phyloP scores from a whole-genome alignment of 257 asterid genomes.

The Solanum rostratum region DNA sequence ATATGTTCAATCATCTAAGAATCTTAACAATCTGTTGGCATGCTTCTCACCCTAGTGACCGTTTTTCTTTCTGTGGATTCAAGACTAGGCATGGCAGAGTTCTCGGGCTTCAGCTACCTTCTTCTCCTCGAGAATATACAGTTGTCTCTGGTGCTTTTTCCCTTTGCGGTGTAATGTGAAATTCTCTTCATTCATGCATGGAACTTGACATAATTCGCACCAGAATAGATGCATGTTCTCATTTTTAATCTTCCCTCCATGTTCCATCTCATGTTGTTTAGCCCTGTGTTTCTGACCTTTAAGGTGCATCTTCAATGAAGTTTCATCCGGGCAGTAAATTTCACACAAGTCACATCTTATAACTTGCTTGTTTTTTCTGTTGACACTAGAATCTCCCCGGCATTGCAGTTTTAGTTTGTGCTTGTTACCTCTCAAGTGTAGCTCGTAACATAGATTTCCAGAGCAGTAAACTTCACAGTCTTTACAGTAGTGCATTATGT shows the following conservation, averaged over 20 bases:
- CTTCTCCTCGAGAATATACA: not conserved
- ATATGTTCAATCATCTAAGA: not conserved
- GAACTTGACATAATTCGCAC: constrained; percentile 36
- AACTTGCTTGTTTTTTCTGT: not conserved
- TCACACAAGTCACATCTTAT: constrained; percentile 30
- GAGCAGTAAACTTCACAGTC: constrained; percentile 37
- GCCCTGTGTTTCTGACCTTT: constrained; percentile 49
- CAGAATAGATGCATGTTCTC: constrained; percentile 2
- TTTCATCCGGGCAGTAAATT: constrained; percentile 31
- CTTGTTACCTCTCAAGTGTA: constrained; percentile 36
- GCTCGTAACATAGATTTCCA: constrained; percentile 10
- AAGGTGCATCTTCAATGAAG: constrained; percentile 21
- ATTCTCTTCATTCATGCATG: constrained; percentile 31
- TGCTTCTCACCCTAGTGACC: not conserved
- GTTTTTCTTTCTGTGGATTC: not conserved
- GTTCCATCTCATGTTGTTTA: constrained; percentile 16
- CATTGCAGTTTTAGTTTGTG: constrained; percentile 39
- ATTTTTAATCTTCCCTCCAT: not conserved
- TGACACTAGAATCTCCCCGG: not conserved
- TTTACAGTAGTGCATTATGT: constrained; percentile 10
- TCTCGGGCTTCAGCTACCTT: not conserved
- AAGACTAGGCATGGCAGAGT: not conserved
- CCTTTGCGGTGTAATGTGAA: constrained; percentile 33
- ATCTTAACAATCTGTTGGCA: not conserved
- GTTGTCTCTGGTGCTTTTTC: constrained; percentile 20